Evolutionary conservation across 306 rosid species (phyloP).

Genomic region (Elaeagnus macrophylla): DNA sequence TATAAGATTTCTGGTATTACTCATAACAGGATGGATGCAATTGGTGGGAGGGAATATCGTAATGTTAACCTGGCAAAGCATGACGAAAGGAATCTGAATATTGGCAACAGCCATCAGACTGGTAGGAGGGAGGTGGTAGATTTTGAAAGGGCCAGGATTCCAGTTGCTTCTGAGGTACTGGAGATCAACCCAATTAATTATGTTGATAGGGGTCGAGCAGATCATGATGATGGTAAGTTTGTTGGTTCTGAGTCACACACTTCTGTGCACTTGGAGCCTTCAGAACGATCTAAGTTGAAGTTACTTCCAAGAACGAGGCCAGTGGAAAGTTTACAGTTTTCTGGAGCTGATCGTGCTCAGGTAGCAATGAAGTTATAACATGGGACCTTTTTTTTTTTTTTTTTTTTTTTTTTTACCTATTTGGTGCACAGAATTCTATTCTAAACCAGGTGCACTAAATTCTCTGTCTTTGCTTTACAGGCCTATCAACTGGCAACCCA

Average conservation of each 20-base stretch:
- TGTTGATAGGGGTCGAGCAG: slow-evolving; percentile 31
- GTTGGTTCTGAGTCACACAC: slow-evolving; percentile 45
- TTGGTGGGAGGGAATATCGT: slow-evolving; percentile 37
- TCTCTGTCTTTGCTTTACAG: slow-evolving; percentile 27
- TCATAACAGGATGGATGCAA: slow-evolving; percentile 31
- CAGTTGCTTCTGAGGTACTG: slow-evolving; percentile 30
- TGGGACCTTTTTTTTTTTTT: neutral
- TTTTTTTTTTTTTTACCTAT: too few relatives aligned
- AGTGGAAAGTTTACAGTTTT: slow-evolving; percentile 40
- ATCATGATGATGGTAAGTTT: slow-evolving; percentile 32
- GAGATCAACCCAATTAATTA: slow-evolving; percentile 28
- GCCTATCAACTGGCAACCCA: slow-evolving; percentile 34
- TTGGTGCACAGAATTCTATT: neutral
- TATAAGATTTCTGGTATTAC: slow-evolving; percentile 26
- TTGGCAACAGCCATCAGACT: slow-evolving; percentile 37
- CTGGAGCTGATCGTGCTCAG: slow-evolving; percentile 38
- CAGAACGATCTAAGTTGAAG: slow-evolving; percentile 71
- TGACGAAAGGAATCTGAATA: slow-evolving; percentile 39
- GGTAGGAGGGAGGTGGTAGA: slow-evolving; percentile 48
- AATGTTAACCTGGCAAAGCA: slow-evolving; percentile 50
- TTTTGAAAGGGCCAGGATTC: slow-evolving; percentile 37
- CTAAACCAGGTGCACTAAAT: slow-evolving; percentile 13
- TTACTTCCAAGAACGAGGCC: slow-evolving; percentile 70
- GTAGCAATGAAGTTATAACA: slow-evolving; percentile 32
- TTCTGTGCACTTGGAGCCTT: slow-evolving; percentile 32